These are phyloP conservation scores for Xylaria castorea DNA, from an alignment of 495 filamentous ascomycete genomes.

Conservation along the genomic window DNA sequence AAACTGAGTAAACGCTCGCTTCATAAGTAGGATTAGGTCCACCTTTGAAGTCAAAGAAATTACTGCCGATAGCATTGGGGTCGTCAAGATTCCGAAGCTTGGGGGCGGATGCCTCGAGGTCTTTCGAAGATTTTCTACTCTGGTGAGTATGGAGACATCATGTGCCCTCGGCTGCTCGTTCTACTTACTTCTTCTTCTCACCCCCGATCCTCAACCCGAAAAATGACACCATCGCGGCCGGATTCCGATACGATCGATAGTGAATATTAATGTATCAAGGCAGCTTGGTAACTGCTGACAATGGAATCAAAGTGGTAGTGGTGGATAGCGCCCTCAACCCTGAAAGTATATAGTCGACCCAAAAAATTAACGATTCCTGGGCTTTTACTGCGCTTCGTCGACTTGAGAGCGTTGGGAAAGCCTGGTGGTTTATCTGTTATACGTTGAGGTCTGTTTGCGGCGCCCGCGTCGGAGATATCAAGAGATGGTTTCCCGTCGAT, in stretches of 20 bases:
- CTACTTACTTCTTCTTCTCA: slow-evolving; percentile 57
- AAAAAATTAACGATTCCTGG: not conserved
- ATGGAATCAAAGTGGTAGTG: not conserved
- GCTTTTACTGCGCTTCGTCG: not conserved
- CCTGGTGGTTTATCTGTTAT: not conserved
- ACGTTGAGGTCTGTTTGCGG: not conserved
- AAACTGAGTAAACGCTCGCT: slow-evolving; percentile 19
- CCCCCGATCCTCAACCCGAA: slow-evolving; percentile 57
- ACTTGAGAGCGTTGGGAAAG: not conserved
- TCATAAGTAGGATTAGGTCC: slow-evolving; percentile 15
- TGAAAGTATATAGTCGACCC: slow-evolving; percentile 4
- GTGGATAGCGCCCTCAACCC: slow-evolving; percentile 1
- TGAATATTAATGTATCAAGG: not conserved
- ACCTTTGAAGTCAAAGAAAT: slow-evolving; percentile 16
- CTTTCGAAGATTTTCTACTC: slow-evolving; percentile 45
- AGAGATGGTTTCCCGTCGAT: not conserved
- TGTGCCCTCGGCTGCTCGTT: slow-evolving; percentile 1
- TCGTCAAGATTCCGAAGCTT: slow-evolving; percentile 15
- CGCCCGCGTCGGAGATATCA: slow-evolving; percentile 6
- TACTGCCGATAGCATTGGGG: slow-evolving; percentile 1
- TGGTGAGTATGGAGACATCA: slow-evolving; percentile 27
- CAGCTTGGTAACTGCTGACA: not conserved
- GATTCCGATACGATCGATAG: no score
- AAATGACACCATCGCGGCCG: slow-evolving; percentile 54
- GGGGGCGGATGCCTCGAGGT: slow-evolving; percentile 22